phyloP scores from a whole-genome alignment of 306 rosid species.

The Ziziphus jujuba region DNA sequence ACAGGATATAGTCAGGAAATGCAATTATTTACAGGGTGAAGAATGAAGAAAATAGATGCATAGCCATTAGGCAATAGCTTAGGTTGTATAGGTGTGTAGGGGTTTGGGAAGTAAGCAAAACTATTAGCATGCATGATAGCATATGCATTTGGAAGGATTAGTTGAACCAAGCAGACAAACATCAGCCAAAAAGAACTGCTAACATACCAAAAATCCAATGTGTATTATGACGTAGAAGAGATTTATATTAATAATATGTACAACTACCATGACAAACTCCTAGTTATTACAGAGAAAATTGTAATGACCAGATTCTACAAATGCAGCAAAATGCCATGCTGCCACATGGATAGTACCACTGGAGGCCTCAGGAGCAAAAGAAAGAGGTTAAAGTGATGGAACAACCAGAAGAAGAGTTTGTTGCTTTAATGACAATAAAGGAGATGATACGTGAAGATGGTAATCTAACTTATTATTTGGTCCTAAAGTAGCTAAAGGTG shows the following conservation, averaged over 20 bases:
- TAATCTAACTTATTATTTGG: not conserved
- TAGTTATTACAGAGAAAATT: too few relatives aligned
- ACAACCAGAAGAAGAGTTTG: not conserved
- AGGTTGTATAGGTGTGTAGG: too few relatives aligned
- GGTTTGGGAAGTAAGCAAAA: not conserved
- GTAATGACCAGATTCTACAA: not conserved
- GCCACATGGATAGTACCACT: not conserved
- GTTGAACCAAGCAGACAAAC: too few relatives aligned
- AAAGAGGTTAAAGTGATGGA: not conserved
- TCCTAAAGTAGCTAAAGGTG: not conserved
- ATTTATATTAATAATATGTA: not conserved
- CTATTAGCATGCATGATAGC: not conserved
- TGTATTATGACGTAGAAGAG: not conserved
- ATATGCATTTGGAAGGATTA: not conserved
- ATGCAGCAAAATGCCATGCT: not conserved
- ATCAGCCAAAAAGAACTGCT: not conserved
- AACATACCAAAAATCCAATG: not conserved
- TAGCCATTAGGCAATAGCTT: not conserved
- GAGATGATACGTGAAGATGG: not conserved
- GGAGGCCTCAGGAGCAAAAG: not conserved
- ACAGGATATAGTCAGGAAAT: too few relatives aligned
- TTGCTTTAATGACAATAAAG: not conserved
- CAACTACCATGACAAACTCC: not conserved
- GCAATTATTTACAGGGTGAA: not conserved
- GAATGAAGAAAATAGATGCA: not conserved